Base-by-base conservation (phyloP, 495 filamentous ascomycete genomes). In the Oidiodendron maius region DNA sequence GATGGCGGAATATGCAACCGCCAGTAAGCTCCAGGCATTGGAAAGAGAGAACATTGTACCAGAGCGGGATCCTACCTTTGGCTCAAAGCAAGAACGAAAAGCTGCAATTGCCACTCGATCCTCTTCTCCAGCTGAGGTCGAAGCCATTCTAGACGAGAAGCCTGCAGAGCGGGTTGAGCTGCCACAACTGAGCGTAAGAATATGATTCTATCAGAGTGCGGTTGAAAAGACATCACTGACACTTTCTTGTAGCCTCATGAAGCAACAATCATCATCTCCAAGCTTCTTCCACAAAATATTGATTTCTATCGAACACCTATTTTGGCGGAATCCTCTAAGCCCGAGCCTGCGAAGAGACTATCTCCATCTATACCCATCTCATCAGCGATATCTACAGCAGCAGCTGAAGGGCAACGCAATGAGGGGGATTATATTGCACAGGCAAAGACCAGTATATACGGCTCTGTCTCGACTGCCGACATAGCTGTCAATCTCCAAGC, bases 381-480 rank as follows among this genome's bases (percentile, higher is more conserved):
- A 1, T 60, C 64, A 18, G 56, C 60, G 17, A 48, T 62, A 5
- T 61, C 63, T 21, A 44, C 34, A 24, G 55, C 50, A n/a, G 42
- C 52, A 22, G 60, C 23, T 3, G 25, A 23, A 30, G 5, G 6
- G 4, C 15, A 40, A 21, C 15, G 4, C 12, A 20, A 50, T 23
- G 47, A 51, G 17, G 46, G 54, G 26, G 54, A 63, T 4, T 48
- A 59, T 40, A 51, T 57, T 18, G 44, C 56, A 30, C 20, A 47
- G 16, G 17, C 57, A 11, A 60, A 66, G 23, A 43, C 52, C 4
- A 53, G 64, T 17, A 81, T 83, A 38, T 78, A 75, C 48, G 80
- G 80, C 12, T 78, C 76, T 2, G 77, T 83, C 21, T 68, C 74
- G 12, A 69, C 70, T 3, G 57, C 54, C 3, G 80, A 83, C 61